A percentile compares a stretch with the other conserved stretches of the same genome.
phyloP scores from a whole-genome alignment of 257 asterid genomes.

The Lavandula angustifolia region DNA sequence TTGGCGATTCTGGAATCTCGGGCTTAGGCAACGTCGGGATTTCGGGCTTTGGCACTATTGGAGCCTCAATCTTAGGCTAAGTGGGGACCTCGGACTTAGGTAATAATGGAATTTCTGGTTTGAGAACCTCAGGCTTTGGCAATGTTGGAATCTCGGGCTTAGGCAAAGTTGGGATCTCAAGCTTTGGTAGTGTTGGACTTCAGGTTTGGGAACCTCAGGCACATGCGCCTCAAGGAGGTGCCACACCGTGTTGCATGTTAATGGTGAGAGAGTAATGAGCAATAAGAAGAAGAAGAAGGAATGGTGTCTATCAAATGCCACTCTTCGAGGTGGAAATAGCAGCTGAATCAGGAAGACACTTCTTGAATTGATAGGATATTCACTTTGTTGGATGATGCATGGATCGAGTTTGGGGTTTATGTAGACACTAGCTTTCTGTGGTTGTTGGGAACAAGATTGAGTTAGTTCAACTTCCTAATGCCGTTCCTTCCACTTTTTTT shows the following conservation, averaged over 20 bases:
- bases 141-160: not conserved
- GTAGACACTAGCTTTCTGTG: constrained; percentile 7
- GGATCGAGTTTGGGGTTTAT: constrained; percentile 20
- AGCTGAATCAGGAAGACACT: not conserved
- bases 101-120: constrained; percentile 30
- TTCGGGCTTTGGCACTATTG: constrained; percentile 33
- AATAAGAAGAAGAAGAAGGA: constrained; percentile 21
- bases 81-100: constrained; percentile 33
- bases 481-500: not conserved
- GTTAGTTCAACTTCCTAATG: constrained; percentile 29
- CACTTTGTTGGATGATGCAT: constrained; percentile 20
- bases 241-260: constrained; percentile 15
- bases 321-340: constrained; percentile 4
- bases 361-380: not conserved
- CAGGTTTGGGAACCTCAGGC: constrained; percentile 35
- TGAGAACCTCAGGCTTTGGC: constrained; percentile 29
- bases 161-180: not conserved
- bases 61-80: too few species aligned
- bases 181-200: not conserved
- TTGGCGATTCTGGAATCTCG: not conserved
- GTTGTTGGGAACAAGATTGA: constrained; percentile 27
- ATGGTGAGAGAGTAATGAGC: constrained; percentile 18
- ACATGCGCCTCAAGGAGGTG: constrained; percentile 28
- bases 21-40: not conserved
- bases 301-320: constrained; percentile 26